phyloP scores from a whole-genome alignment of 2,329 filamentous ascomycete genomes.

The Xylaria multiplex region DNA sequence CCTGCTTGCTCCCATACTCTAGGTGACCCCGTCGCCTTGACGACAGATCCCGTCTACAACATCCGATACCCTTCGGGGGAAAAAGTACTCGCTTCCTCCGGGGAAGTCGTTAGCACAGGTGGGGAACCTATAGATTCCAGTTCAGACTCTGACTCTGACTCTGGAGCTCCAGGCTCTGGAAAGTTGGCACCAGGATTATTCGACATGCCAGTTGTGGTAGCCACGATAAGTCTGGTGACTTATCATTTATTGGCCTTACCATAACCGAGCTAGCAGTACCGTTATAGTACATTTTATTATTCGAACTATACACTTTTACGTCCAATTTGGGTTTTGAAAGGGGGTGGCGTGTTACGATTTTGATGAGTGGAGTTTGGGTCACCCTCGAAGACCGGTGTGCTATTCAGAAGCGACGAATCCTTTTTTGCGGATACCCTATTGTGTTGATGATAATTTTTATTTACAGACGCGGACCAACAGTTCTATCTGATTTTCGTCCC shows the following conservation, averaged over 20 bases:
- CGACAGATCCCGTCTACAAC: slow-evolving; percentile 58
- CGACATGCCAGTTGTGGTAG: slow-evolving; percentile 20
- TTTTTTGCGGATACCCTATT: slow-evolving; percentile 33
- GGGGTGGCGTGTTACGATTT: slow-evolving; percentile 20
- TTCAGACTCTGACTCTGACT: too few relatives aligned
- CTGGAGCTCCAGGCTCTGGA: slow-evolving; percentile 15
- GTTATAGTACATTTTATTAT: neutral
- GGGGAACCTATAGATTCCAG: slow-evolving; percentile 8
- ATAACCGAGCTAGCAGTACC: slow-evolving; percentile 6
- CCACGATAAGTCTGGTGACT: slow-evolving; percentile 22
- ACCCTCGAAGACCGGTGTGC: slow-evolving; percentile 20
- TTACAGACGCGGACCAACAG: neutral
- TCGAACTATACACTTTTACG: neutral
- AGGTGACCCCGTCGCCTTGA: slow-evolving; percentile 51
- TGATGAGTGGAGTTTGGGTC: slow-evolving; percentile 25
- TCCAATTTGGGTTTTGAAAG: slow-evolving; percentile 11
- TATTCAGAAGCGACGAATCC: slow-evolving; percentile 22
- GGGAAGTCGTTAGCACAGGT: slow-evolving; percentile 41
- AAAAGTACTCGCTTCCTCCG: slow-evolving; percentile 50
- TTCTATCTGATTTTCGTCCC: neutral
- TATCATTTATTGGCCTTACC: slow-evolving; percentile 23
- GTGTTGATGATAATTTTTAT: slow-evolving; percentile 30
- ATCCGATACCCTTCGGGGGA: slow-evolving; percentile 62
- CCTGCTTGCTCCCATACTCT: slow-evolving; percentile 59
- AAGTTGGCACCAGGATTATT: slow-evolving; percentile 22